phyloP scores from a whole-genome alignment of 1,284 basidiomycete species.

The Lignosus rhinocerotis region DNA sequence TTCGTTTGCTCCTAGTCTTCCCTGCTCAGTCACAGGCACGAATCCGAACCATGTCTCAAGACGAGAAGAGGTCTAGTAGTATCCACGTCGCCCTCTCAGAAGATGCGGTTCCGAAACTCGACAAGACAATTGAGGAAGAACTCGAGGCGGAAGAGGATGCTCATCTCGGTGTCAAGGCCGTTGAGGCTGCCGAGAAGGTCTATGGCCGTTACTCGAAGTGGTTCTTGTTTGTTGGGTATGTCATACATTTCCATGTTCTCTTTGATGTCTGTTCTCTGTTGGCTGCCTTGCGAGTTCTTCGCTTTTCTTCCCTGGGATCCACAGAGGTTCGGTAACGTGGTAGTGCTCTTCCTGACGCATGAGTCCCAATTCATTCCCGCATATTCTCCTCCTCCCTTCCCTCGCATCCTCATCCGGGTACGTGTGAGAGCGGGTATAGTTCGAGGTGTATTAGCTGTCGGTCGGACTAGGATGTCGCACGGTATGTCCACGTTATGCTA shows the following conservation, averaged over 20 bases:
- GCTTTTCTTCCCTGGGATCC: not conserved
- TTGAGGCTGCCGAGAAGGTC: slow-evolving; percentile 54
- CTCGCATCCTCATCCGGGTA: no score
- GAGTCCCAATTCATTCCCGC: not conserved
- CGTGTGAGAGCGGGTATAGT: no score
- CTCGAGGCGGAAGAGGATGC: slow-evolving; percentile 32
- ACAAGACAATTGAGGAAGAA: slow-evolving; percentile 1
- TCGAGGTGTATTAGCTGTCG: not conserved
- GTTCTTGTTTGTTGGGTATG: slow-evolving; percentile 62
- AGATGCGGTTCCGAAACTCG: slow-evolving; percentile 15
- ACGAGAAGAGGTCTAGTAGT: no score
- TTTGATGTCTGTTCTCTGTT: not conserved
- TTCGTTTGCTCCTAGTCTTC: no score
- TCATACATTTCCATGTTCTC: not conserved
- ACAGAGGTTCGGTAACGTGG: not conserved
- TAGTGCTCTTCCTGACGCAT: not conserved
- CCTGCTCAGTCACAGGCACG: no score
- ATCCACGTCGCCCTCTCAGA: slow-evolving; percentile 8
- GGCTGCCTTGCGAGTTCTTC: not conserved
- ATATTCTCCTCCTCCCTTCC: not conserved
- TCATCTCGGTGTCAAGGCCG: slow-evolving; percentile 49
- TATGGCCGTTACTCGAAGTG: slow-evolving; percentile 58
- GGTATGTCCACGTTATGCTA: no score
- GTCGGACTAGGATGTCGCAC: not conserved
- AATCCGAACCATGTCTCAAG: no score